These are phyloP conservation scores for Boletus fagicola DNA, from an alignment of 768 basidiomycete species.

Conservation along the genomic window DNA sequence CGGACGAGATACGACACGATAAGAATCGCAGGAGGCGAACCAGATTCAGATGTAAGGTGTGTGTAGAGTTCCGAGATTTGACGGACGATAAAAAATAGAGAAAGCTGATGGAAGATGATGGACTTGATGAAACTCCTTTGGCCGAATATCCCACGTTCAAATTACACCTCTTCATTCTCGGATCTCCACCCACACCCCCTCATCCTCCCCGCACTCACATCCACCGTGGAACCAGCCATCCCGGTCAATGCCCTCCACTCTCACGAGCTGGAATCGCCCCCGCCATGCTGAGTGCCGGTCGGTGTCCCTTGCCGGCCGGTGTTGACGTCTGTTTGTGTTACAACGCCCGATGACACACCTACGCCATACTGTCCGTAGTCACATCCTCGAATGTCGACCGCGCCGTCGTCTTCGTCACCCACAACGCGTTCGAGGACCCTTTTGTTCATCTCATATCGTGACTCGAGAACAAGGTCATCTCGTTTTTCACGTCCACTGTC, in stretches of 20 bases:
- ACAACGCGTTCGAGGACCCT: conserved; percentile 86
- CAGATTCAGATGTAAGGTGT: conserved; percentile 7
- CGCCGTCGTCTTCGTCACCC: conserved; percentile 34
- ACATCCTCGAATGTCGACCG: conserved; percentile 32
- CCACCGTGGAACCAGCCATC: not conserved
- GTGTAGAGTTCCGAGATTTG: conserved; percentile 23
- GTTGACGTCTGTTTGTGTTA: conserved; percentile 25
- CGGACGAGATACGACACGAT: conserved; percentile 32
- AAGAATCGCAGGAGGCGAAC: conserved; percentile 20
- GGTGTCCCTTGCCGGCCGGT: conserved; percentile 8
- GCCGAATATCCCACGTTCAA: conserved; percentile 5
- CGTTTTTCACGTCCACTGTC: conserved; percentile 42
- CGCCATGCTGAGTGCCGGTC: not conserved
- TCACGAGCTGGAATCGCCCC: not conserved
- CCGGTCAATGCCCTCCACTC: not conserved
- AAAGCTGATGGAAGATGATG: conserved; percentile 12
- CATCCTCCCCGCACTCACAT: not conserved
- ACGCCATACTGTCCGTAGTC: conserved; percentile 13
- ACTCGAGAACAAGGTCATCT: conserved; percentile 55
- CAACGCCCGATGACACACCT: conserved; percentile 22
- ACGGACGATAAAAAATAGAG: conserved; percentile 16
- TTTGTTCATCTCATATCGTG: conserved; percentile 91
- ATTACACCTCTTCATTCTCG: not conserved
- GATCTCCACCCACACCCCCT: not conserved
- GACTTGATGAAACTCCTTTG: conserved; percentile 2